Evolutionary conservation across 2,329 filamentous ascomycete genomes (phyloP).

Genomic region (Fusarium sp.): DNA sequence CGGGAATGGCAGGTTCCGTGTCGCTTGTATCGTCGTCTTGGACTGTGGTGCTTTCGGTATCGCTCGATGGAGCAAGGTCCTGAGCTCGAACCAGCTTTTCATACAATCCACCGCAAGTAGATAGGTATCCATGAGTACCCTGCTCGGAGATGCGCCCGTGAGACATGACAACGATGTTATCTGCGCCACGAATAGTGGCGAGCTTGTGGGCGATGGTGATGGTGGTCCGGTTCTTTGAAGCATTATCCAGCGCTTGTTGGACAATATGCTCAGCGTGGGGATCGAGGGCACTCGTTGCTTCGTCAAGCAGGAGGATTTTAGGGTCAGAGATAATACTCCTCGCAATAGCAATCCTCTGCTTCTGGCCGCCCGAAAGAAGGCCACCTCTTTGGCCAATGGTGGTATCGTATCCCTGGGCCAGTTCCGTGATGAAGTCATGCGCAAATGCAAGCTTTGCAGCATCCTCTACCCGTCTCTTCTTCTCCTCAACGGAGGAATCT

Average conservation of each 20-base stretch:
- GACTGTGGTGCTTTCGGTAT: background rate
- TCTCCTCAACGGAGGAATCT: slow-evolving; percentile 48
- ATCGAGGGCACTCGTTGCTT: slow-evolving; percentile 66
- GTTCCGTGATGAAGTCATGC: slow-evolving; percentile 55
- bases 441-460: slow-evolving; percentile 57
- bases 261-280: slow-evolving; percentile 56
- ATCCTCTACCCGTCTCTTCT: slow-evolving; percentile 52
- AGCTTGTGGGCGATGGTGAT: slow-evolving; percentile 64
- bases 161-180: slow-evolving; percentile 58
- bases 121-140: slow-evolving; percentile 60
- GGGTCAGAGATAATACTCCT: slow-evolving; percentile 51
- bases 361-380: slow-evolving; percentile 64
- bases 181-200: slow-evolving; percentile 56
- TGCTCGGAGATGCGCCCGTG: slow-evolving; percentile 65
- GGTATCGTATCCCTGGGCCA: slow-evolving; percentile 62
- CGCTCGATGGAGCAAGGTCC: slow-evolving; percentile 29
- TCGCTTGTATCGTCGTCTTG: background rate
- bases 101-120: slow-evolving; percentile 57
- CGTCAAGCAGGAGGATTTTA: slow-evolving; percentile 68
- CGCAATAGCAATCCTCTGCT: slow-evolving; percentile 53
- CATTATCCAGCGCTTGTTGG: slow-evolving; percentile 60
- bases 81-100: slow-evolving; percentile 54
- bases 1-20: background rate
- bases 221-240: slow-evolving; percentile 64
- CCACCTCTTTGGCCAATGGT: slow-evolving; percentile 66